Evolutionary conservation across 805 yeast genomes (phyloP).

Genomic region (Ogataea kodamae): DNA sequence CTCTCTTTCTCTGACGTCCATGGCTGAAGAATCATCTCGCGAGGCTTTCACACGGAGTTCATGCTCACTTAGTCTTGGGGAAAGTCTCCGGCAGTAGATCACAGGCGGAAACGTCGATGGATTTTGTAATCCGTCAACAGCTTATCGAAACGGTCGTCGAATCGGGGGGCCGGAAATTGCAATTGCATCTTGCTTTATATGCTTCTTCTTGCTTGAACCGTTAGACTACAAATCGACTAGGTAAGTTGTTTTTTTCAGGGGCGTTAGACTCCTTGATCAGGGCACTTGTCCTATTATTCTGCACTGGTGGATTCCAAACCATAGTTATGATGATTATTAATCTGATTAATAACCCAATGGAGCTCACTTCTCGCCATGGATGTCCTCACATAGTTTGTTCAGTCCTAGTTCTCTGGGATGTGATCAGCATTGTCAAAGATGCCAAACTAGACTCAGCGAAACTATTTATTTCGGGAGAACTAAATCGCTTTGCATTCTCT

Average conservation of each 20-base stretch:
- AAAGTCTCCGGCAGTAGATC: constrained; percentile 75
- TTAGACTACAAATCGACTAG: neutral
- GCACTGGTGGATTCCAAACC: constrained; percentile 63
- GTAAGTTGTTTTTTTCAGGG: constrained; percentile 3
- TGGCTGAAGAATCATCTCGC: constrained; percentile 73
- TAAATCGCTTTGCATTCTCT: constrained; percentile 3
- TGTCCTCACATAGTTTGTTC: constrained; percentile 34
- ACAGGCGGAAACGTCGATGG: constrained; percentile 55
- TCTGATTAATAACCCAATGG: constrained; percentile 64
- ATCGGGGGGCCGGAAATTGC: constrained; percentile 1
- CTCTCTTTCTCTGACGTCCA: constrained; percentile 45
- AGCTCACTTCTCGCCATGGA: constrained; percentile 75
- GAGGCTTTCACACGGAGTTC: constrained; percentile 59
- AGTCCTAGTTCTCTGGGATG: constrained; percentile 22
- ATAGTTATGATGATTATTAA: constrained; percentile 70
- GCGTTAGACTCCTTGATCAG: constrained; percentile 10
- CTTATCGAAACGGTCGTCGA: constrained; percentile 1
- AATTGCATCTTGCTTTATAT: constrained; percentile 17
- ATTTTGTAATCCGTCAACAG: constrained; percentile 19
- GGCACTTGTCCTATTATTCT: constrained; percentile 39
- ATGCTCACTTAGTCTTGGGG: constrained; percentile 60
- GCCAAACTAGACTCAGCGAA: constrained; percentile 44
- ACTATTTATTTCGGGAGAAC: constrained; percentile 4
- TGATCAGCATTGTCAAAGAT: constrained; percentile 61
- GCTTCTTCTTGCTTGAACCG: neutral